phyloP scores from a whole-genome alignment of 306 rosid genomes.

The Cucurbita pepo region DNA sequence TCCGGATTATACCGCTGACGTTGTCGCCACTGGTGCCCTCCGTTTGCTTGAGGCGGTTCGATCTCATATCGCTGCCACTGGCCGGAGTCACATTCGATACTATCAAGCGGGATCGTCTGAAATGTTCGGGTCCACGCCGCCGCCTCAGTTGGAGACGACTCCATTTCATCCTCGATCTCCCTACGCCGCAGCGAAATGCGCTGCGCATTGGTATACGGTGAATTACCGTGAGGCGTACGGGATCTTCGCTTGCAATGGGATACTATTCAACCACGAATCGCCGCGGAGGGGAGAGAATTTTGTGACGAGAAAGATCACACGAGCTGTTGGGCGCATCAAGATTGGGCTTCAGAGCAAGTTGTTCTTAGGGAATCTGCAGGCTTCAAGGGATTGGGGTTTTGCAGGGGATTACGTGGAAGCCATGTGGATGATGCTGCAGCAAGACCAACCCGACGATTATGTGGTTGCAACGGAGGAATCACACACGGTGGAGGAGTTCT shows the following conservation, averaged over 20 bases:
- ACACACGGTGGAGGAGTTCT: slow-evolving; percentile 82
- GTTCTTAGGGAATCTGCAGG: slow-evolving; percentile 68
- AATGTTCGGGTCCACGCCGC: slow-evolving; percentile 87
- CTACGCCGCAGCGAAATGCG: slow-evolving; percentile 84
- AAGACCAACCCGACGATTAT: slow-evolving; percentile 80
- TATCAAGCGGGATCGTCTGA: slow-evolving; percentile 98
- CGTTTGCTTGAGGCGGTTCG: slow-evolving; percentile 90
- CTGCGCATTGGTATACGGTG: slow-evolving; percentile 98
- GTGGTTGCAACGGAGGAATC: slow-evolving; percentile 96
- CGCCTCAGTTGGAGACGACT: slow-evolving; percentile 74
- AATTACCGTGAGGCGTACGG: slow-evolving; percentile 95
- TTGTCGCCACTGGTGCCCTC: slow-evolving; percentile 88
- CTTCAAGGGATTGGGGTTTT: slow-evolving; percentile 95
- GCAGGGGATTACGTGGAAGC: slow-evolving; percentile 97
- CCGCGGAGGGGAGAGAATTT: slow-evolving; percentile 92
- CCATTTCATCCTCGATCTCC: slow-evolving; percentile 96
- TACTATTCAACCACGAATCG: slow-evolving; percentile 82
- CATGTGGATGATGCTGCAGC: slow-evolving; percentile 99
- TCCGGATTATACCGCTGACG: slow-evolving; percentile 97
- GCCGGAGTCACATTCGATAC: slow-evolving; percentile 49
- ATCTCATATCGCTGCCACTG: slow-evolving; percentile 65
- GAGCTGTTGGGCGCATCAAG: slow-evolving; percentile 94
- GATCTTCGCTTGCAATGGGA: slow-evolving; percentile 78
- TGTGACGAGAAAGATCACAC: slow-evolving; percentile 81
- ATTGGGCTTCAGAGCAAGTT: slow-evolving; percentile 76